Percentiles rank a stretch among this genome's conserved stretches.
Evolutionary conservation across 306 rosid genomes (phyloP).

Genomic region (Gynostemma pentaphyllum): DNA sequence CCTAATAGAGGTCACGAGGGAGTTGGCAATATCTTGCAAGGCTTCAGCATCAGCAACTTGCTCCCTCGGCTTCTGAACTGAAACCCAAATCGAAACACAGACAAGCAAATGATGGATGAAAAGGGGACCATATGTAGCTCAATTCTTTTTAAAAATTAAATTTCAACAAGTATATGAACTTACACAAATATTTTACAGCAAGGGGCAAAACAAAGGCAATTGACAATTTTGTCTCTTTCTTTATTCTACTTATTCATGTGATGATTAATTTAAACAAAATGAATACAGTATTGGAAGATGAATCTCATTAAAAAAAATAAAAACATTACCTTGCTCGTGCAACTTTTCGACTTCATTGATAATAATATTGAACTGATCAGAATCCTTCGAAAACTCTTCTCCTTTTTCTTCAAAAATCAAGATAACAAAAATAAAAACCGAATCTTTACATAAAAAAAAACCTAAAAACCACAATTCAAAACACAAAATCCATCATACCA

Average conservation of each 20-base stretch:
- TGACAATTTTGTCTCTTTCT: neutral
- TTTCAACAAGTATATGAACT: neutral
- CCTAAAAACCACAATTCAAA: neutral
- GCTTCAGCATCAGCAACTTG: conserved; percentile 88
- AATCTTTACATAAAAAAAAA: neutral
- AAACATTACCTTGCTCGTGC: conserved; percentile 41
- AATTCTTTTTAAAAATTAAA: neutral
- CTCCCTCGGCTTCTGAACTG: conserved; percentile 76
- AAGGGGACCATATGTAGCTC: too few relatives aligned
- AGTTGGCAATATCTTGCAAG: conserved; percentile 42
- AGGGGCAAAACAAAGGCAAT: neutral
- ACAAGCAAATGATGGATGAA: too few relatives aligned
- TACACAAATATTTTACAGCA: neutral
- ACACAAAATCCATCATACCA: conserved; percentile 18
- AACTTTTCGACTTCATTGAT: conserved; percentile 41
- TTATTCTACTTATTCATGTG: neutral
- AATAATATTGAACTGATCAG: conserved; percentile 35
- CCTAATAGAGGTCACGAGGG: conserved; percentile 40
- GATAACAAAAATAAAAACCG: neutral
- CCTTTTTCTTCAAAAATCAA: conserved; percentile 37
- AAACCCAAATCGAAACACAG: conserved; percentile 11
- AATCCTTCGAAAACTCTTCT: conserved; percentile 41
- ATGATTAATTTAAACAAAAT: too few relatives aligned
- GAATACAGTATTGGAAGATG: neutral
- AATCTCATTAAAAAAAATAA: neutral